Evolutionary conservation across 139 green algal genomes (phyloP).

Genomic region (Medakamo hakoo): DNA sequence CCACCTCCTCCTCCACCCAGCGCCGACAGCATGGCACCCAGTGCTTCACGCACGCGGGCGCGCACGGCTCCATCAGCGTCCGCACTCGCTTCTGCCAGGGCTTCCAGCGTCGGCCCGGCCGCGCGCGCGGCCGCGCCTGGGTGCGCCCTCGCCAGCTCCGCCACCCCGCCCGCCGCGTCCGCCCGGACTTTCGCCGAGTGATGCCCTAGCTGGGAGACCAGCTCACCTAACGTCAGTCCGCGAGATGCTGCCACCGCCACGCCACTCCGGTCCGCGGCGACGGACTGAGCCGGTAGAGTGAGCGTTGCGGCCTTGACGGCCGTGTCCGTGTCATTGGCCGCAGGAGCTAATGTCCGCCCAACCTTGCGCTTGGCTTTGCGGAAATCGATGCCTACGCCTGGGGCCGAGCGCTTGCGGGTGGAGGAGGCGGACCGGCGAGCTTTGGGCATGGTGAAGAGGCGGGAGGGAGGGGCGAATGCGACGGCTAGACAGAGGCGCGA

Average conservation of each 20-base stretch:
- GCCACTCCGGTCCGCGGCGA: slow-evolving; percentile 38
- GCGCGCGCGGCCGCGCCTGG: slow-evolving; percentile 26
- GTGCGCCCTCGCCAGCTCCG: slow-evolving; percentile 43
- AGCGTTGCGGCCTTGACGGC: slow-evolving; percentile 45
- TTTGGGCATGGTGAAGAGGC: too few species aligned
- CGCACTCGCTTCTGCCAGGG: slow-evolving; percentile 25
- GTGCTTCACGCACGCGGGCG: slow-evolving; percentile 22
- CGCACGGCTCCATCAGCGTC: slow-evolving; percentile 42
- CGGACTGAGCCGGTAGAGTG: slow-evolving; percentile 45
- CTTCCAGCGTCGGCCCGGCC: slow-evolving; percentile 18
- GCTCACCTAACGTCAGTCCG: slow-evolving; percentile 68
- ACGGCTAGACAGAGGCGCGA: too few species aligned
- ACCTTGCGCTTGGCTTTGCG: slow-evolving; percentile 65
- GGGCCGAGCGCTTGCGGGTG: slow-evolving; percentile 42
- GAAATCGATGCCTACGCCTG: slow-evolving; percentile 74
- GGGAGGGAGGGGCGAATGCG: too few species aligned
- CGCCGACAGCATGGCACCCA: slow-evolving; percentile 6
- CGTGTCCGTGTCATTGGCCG: slow-evolving; percentile 65
- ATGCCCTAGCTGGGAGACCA: slow-evolving; percentile 54
- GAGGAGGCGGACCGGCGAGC: too few species aligned
- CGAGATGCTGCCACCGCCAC: slow-evolving; percentile 43
- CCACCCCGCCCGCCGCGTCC: slow-evolving; percentile 43
- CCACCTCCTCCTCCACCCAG: too few species aligned
- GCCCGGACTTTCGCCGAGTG: slow-evolving; percentile 55
- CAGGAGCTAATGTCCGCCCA: slow-evolving; percentile 60